Percentiles rank a stretch among this genome's conserved stretches.
Conservation (phyloP, 805 yeast genomes). For the Yamadazyma olivae region DNA sequence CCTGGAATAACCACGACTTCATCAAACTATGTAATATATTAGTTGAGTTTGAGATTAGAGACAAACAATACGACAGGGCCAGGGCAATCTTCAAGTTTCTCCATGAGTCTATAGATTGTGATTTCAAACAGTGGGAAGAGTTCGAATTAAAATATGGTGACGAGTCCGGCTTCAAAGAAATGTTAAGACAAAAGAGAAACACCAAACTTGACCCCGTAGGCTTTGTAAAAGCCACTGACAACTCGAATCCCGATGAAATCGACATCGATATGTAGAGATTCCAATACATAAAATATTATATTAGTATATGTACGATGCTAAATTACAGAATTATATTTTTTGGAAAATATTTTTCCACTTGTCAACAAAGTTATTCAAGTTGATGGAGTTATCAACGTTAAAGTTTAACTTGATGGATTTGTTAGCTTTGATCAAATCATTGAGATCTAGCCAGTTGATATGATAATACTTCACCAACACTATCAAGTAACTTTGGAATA, state of each 20-base stretch:
- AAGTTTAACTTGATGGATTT: conserved; percentile 38
- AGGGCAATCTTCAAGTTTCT: conserved; percentile 55
- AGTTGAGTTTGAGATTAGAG: conserved; percentile 51
- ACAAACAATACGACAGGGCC: conserved; percentile 56
- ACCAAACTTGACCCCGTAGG: conserved; percentile 40
- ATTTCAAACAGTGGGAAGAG: conserved; percentile 51
- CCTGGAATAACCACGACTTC: conserved; percentile 17
- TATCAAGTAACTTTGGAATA: conserved; percentile 31
- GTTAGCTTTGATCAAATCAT: conserved; percentile 30
- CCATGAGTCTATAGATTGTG: conserved; percentile 17
- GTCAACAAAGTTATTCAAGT: conserved; percentile 34
- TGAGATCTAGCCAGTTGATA: conserved; percentile 37
- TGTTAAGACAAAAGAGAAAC: conserved; percentile 60
- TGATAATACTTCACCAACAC: conserved; percentile 37
- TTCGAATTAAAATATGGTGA: conserved; percentile 74
- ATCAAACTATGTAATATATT: conserved; percentile 39
- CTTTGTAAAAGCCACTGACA: conserved; percentile 40
- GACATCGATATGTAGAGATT: conserved; percentile 48
- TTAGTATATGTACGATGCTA: background rate
- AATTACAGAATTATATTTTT: conserved; percentile 8
- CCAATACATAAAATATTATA: background rate
- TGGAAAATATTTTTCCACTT: conserved; percentile 31
- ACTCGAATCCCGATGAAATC: conserved; percentile 55
- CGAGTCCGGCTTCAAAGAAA: conserved; percentile 68
- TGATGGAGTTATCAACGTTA: conserved; percentile 26